A percentile compares a stretch with the other conserved stretches of the same genome.
Evolutionary conservation across 176 grass and related monocot genomes (phyloP).

Genomic region (Melocanna baccifera): DNA sequence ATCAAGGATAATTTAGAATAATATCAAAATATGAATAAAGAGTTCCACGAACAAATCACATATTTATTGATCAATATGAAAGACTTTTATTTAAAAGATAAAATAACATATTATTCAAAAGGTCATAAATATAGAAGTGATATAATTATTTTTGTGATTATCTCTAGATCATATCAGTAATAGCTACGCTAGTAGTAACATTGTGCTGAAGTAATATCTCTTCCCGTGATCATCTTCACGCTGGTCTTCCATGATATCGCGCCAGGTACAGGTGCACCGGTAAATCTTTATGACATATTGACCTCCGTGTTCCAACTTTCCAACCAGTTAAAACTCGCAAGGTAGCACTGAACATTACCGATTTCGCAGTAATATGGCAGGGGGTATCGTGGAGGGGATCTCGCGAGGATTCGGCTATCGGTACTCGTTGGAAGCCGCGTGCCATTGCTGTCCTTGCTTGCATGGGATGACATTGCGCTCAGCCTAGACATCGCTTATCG

Average conservation of each 20-base stretch:
- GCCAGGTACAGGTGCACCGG: conserved; percentile 48
- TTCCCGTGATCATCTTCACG: conserved; percentile 84
- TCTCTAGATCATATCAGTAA: too few species aligned
- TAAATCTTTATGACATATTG: not conserved
- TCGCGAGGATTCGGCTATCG: conserved; percentile 58
- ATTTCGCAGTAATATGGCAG: conserved; percentile 72
- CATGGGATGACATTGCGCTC: conserved; percentile 81
- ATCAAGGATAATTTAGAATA: too few species aligned
- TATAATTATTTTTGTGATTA: too few species aligned
- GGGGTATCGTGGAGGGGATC: conserved; percentile 73
- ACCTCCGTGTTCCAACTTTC: not conserved
- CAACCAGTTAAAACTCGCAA: not conserved
- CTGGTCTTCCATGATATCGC: conserved; percentile 85
- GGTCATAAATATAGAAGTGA: too few species aligned
- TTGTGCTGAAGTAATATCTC: not conserved
- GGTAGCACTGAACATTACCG: not conserved
- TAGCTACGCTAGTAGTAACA: not conserved
- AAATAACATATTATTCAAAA: too few species aligned
- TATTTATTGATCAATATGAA: too few species aligned
- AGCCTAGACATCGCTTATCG: conserved; percentile 63
- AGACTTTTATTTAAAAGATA: too few species aligned
- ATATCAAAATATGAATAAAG: too few species aligned
- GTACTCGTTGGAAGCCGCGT: conserved; percentile 71
- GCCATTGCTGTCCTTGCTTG: conserved; percentile 60
- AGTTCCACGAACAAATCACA: too few species aligned